Evolutionary conservation across 164 flowering plant species (phyloP).

Genomic region (Cinnamomum micranthum): DNA sequence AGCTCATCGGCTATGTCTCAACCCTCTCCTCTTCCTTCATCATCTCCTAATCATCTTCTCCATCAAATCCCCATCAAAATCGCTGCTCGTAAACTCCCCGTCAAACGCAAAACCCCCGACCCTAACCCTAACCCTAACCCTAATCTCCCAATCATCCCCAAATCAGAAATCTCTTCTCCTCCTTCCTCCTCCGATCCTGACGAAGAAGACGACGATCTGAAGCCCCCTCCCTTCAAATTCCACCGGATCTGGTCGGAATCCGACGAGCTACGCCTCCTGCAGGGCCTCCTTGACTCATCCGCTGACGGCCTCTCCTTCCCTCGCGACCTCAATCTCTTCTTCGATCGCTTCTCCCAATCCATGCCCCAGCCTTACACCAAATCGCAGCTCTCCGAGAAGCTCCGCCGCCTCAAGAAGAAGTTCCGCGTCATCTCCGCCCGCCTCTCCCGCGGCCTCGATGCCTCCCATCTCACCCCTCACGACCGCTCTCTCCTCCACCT

Average conservation of each 20-base stretch:
- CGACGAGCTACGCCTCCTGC: conserved; percentile 63
- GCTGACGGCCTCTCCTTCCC: conserved; percentile 40
- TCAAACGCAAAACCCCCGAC: conserved; percentile 54
- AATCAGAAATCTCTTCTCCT: conserved; percentile 4
- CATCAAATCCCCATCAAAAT: conserved; percentile 24
- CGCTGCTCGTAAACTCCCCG: conserved; percentile 54
- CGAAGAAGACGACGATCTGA: conserved; percentile 8
- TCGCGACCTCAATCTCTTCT: conserved; percentile 47
- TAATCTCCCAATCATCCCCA: conserved; percentile 5
- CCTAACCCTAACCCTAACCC: conserved; percentile 15
- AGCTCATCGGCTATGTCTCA: neutral
- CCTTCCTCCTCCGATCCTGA: neutral
- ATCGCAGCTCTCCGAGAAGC: conserved; percentile 74
- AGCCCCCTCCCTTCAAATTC: conserved; percentile 47
- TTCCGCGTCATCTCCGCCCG: conserved; percentile 45
- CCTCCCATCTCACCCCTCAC: conserved; percentile 37
- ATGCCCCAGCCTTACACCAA: conserved; percentile 54
- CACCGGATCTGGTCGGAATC: conserved; percentile 68
- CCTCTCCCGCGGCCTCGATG: conserved; percentile 39
- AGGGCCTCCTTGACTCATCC: conserved; percentile 46
- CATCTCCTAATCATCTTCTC: neutral
- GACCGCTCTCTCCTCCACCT: conserved; percentile 47
- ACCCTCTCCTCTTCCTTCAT: neutral
- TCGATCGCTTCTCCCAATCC: conserved; percentile 41
- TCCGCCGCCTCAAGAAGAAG: conserved; percentile 55